These are phyloP conservation scores for Pyrus betulifolia DNA, from an alignment of 306 rosid genomes.

Conservation along the genomic window DNA sequence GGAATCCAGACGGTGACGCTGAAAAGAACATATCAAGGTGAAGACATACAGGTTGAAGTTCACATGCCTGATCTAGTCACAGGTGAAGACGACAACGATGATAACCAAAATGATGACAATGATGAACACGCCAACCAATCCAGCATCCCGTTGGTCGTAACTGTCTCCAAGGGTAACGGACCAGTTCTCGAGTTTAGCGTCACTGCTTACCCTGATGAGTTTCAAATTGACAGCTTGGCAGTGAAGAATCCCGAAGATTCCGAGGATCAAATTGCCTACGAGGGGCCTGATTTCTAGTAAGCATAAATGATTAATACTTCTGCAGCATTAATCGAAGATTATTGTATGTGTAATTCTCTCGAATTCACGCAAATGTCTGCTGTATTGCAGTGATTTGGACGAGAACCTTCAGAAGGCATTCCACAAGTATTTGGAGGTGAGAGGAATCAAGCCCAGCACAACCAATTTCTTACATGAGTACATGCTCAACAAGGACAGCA, in stretches of 20 bases:
- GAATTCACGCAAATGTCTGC: not conserved
- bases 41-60: slow-evolving; percentile 71
- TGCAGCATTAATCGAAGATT: not conserved
- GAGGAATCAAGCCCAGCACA: slow-evolving; percentile 87
- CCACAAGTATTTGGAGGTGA: slow-evolving; percentile 73
- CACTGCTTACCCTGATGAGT: slow-evolving; percentile 72
- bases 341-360: not conserved
- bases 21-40: slow-evolving; percentile 63
- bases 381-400: slow-evolving; percentile 55
- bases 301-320: not conserved
- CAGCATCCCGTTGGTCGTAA: slow-evolving; percentile 62
- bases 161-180: slow-evolving; percentile 56
- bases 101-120: slow-evolving; percentile 24
- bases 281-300: slow-evolving; percentile 92
- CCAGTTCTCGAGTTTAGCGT: slow-evolving; percentile 59
- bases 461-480: slow-evolving; percentile 83
- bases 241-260: slow-evolving; percentile 53
- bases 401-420: slow-evolving; percentile 79
- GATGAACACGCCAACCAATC: slow-evolving; percentile 49
- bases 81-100: slow-evolving; percentile 35
- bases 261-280: slow-evolving; percentile 70
- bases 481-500: slow-evolving; percentile 91
- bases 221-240: slow-evolving; percentile 57
- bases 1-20: slow-evolving; percentile 60
- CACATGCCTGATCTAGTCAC: slow-evolving; percentile 85